These are phyloP conservation scores for Echinochloa phyllopogon DNA, from an alignment of 176 grass and related monocot genomes.

Conservation along the genomic window DNA sequence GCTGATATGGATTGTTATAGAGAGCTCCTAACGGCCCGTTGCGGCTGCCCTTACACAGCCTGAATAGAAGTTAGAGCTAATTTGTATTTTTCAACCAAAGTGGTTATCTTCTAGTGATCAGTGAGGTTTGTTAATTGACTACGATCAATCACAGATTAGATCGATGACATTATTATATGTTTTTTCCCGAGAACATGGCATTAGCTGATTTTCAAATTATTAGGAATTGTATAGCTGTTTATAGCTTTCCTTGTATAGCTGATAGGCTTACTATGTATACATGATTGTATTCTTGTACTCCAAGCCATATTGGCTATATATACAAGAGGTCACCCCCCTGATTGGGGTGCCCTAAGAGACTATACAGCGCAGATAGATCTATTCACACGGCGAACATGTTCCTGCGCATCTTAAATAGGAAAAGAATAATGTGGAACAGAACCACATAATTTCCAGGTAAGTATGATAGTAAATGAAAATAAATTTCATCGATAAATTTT, in stretches of 20 bases:
- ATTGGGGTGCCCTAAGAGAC: no score
- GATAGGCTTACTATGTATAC: no score
- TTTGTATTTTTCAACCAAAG: background rate
- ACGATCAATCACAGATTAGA: background rate
- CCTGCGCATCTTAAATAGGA: constrained; percentile 1
- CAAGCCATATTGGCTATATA: no score
- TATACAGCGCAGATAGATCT: background rate
- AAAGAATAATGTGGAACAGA: background rate
- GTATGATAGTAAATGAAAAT: background rate
- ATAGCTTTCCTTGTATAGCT: no score
- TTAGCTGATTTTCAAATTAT: constrained; percentile 20
- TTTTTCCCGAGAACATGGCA: background rate
- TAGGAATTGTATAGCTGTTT: no score
- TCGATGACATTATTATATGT: background rate
- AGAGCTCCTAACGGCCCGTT: no score
- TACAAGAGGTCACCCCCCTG: no score
- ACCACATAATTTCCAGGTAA: background rate
- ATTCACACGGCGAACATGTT: background rate
- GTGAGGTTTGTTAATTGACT: background rate
- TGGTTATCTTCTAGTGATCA: constrained; percentile 3
- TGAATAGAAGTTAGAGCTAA: background rate
- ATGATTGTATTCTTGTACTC: no score
- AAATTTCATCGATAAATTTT: constrained; percentile 24
- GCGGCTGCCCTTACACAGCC: no score
- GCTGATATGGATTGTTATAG: no score